Conservation (phyloP, 202 grass and related monocot species). For the Panicum virgatum region DNA sequence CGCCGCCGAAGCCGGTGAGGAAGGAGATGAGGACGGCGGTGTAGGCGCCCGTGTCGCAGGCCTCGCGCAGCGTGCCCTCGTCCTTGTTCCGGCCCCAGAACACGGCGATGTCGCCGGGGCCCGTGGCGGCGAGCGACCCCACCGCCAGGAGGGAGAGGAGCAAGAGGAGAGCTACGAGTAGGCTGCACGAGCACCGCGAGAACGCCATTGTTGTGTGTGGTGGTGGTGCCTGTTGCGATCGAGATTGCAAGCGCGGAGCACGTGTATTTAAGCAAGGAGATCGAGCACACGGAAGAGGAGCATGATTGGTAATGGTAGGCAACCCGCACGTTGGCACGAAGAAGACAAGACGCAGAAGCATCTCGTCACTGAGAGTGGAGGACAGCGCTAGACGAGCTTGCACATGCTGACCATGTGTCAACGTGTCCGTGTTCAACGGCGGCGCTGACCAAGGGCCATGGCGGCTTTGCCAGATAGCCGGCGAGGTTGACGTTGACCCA, state of each 20-base stretch:
- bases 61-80: neutral
- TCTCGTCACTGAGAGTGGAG: no score
- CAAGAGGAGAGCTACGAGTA: neutral
- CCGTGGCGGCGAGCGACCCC: neutral
- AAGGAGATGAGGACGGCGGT: constrained; percentile 22
- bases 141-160: neutral
- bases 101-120: neutral
- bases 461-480: no score
- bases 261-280: neutral
- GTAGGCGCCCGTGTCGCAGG: constrained; percentile 20
- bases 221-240: neutral
- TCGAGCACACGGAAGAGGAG: no score
- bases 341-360: neutral
- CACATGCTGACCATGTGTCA: no score
- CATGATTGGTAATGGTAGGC: neutral
- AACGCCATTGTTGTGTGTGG: neutral
- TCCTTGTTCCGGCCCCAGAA: constrained; percentile 12
- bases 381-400: no score
- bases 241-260: neutral
- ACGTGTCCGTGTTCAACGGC: no score
- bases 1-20: constrained; percentile 15
- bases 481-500: no score
- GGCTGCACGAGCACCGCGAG: no score
- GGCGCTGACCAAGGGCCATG: no score
- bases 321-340: neutral